phyloP scores from a whole-genome alignment of 805 yeast genomes.

The Pichia exigua region DNA sequence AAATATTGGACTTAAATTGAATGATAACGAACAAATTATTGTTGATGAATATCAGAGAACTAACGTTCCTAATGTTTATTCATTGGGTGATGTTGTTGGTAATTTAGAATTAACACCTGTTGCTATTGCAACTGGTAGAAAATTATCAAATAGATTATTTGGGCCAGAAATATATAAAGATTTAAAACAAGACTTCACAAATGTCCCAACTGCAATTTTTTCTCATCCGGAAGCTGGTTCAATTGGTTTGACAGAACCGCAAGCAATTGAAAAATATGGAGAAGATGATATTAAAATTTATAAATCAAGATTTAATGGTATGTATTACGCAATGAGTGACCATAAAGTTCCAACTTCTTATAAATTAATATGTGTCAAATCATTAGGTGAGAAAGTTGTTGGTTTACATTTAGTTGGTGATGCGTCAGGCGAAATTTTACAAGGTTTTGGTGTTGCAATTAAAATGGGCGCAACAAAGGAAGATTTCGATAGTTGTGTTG shows the following conservation, averaged over 20 bases:
- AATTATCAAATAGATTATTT: slow-evolving; percentile 82
- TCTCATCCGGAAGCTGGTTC: slow-evolving; percentile 98
- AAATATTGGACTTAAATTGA: slow-evolving; percentile 59
- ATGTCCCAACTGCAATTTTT: slow-evolving; percentile 94
- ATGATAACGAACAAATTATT: slow-evolving; percentile 52
- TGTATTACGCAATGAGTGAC: slow-evolving; percentile 86
- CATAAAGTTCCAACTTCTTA: slow-evolving; percentile 82
- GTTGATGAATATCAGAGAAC: slow-evolving; percentile 90
- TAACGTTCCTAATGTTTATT: slow-evolving; percentile 57
- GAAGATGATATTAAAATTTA: slow-evolving; percentile 73
- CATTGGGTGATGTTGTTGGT: slow-evolving; percentile 93
- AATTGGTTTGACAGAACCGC: slow-evolving; percentile 75
- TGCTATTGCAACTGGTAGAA: slow-evolving; percentile 97
- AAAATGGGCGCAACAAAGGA: slow-evolving; percentile 99
- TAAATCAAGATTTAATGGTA: slow-evolving; percentile 75
- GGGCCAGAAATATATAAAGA: slow-evolving; percentile 65
- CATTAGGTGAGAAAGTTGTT: slow-evolving; percentile 84
- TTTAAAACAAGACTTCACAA: slow-evolving; percentile 76
- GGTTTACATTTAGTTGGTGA: slow-evolving; percentile 95
- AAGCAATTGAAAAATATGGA: slow-evolving; percentile 75
- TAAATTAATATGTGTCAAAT: slow-evolving; percentile 64
- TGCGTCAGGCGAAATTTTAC: slow-evolving; percentile 82
- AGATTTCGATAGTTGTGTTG: slow-evolving; percentile 93
- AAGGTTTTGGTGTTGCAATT: slow-evolving; percentile 97
- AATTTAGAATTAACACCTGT: slow-evolving; percentile 94